Evolutionary conservation across 768 basidiomycete genomes (phyloP), one percentile per base, ranked within the genome.

Genomic region (Boletus reticuloceps): DNA sequence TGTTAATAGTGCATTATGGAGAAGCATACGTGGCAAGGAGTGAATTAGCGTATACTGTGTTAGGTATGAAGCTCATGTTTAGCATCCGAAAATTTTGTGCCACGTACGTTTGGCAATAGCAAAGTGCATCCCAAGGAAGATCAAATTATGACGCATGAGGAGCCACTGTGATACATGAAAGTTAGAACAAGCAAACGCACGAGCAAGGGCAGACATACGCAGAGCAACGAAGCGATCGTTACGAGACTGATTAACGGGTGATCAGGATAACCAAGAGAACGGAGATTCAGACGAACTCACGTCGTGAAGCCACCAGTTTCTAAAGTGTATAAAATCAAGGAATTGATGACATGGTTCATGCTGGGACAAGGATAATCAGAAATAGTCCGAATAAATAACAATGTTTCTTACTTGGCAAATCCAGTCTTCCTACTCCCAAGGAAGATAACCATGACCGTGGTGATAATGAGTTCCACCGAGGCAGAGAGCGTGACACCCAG

Each of bases 271-370:
- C 7, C 5, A 51, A 38, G 8, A n/a, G 12, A 2, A 4, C 6
- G 17, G 1, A 9, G 2, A 17, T 37, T 34, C 1, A 1, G 22
- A 22, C 14, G 8, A 29, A 52, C 58, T 5, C 53, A 75, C 77
- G 74, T 75, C 25, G 82, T 82, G 19, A 82, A 42, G 4, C 75
- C 64, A 39, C 82, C 82, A 16, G 77, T 81, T 59, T 83, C 82
- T 32, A 83, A 71, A 0, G 80, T 77, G 53, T 83, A 82, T 2
- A 80, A 56, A 48, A 82, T 78, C 58, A 82, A 60, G 0, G 70
- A 66, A 54, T 82, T 81, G 43, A 83, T 71, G 36, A 82, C 61
- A 32, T 75, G 73, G 50, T 79, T 79, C 67, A 83, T 68, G 55
- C 80, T 82, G 48, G 14, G 13, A 2, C 7, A 32, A 14, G 2